Evolutionary conservation across 192 early-diverging fungal genomes (phyloP), one percentile per base, ranked within the genome.

Genomic region (Dissophora ornata): DNA sequence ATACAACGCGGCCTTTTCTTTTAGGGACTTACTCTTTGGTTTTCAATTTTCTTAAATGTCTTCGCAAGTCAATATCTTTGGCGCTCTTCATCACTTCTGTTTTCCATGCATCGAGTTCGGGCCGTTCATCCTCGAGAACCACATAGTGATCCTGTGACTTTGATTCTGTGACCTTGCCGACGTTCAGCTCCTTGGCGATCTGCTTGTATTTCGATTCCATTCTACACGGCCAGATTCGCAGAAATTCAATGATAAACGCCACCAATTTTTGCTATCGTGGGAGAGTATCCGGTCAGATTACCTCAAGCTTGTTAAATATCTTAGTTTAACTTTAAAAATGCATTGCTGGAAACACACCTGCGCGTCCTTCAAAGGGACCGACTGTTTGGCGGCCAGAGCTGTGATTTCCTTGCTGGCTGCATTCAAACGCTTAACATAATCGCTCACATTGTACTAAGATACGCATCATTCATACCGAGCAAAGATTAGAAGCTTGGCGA

Each of bases 241-340:
- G 30, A 57, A 77, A 77, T 30, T 77, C 73, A n/a, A 77, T 77
- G 12, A 77, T 67, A 19, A 77, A 77, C 24, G 73, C 57, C 1
- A 67, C 65, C 32, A 77, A 30, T 51, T 67, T 67, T 67, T 77
- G 73, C 54, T 71, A 58, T n/a, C n/a, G n/a, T n/a, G n/a, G n/a
- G n/a, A n/a, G n/a, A n/a, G n/a, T n/a, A n/a, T n/a, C n/a, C n/a
- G n/a, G n/a, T n/a, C n/a, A n/a, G n/a, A n/a, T n/a, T n/a, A n/a
- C n/a, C n/a, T n/a, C n/a, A n/a, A n/a, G n/a, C n/a, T n/a, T n/a
- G n/a, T n/a, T n/a, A n/a, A n/a, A n/a, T n/a, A n/a, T n/a, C n/a
- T n/a, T n/a, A n/a, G n/a, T n/a, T n/a, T n/a, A n/a, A n/a, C n/a
- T 38, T 38, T 38, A 13, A 38, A 38, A 9, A 38, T 13, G 7